A percentile compares a stretch with the other conserved stretches of the same genome.
Evolutionary conservation across 2,329 filamentous ascomycete genomes (phyloP).

Genomic region (Leptographium procerum): DNA sequence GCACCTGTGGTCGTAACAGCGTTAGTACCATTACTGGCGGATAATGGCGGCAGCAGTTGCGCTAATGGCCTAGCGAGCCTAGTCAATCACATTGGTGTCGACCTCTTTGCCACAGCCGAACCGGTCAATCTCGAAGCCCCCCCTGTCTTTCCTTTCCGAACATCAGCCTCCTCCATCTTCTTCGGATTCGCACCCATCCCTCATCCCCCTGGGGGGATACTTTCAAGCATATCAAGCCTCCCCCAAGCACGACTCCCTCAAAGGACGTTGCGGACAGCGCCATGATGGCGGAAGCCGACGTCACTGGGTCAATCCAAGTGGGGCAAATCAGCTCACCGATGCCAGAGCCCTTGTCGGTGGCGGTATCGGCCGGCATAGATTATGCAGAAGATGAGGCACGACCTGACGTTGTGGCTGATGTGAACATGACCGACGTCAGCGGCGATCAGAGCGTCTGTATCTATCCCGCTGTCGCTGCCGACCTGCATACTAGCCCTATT

Average conservation of each 20-base stretch:
- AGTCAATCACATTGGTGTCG: background rate
- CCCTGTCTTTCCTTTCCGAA: background rate
- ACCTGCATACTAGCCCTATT: background rate
- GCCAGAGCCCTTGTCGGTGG: background rate
- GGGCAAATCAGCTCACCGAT: background rate
- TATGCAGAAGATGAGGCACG: background rate
- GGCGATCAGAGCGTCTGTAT: background rate
- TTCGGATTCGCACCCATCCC: background rate
- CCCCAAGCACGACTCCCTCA: background rate
- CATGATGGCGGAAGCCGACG: background rate
- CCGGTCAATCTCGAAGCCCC: too few species aligned
- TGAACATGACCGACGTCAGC: background rate
- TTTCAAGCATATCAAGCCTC: background rate
- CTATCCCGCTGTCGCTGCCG: background rate
- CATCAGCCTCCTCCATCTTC: background rate
- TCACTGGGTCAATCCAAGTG: background rate
- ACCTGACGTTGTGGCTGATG: background rate
- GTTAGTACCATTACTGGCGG: background rate
- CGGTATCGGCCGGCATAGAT: background rate
- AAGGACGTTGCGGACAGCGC: background rate
- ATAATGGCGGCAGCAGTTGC: background rate
- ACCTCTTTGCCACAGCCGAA: background rate
- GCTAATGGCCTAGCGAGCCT: background rate
- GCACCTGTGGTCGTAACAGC: background rate
- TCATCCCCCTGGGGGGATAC: background rate